Evolutionary conservation across 2,329 filamentous ascomycete species (phyloP).

Genomic region (Byssochlamys sp.): DNA sequence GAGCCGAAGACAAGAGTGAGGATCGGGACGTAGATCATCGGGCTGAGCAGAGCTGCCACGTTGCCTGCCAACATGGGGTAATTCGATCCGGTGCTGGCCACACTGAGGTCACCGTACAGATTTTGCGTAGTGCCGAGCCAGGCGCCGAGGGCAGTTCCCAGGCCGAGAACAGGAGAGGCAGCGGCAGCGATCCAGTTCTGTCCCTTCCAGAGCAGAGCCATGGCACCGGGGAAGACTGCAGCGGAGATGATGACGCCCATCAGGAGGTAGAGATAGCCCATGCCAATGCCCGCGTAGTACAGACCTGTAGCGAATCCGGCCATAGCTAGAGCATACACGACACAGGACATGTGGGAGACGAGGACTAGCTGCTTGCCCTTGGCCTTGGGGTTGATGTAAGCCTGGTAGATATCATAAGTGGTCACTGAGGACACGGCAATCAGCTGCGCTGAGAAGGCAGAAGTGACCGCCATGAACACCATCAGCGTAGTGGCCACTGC

Average conservation of each 20-base stretch:
- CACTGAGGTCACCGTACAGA: constrained; percentile 58
- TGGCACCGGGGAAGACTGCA: constrained; percentile 70
- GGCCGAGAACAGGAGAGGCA: constrained; percentile 59
- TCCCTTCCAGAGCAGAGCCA: constrained; percentile 70
- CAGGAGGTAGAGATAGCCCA: constrained; percentile 81
- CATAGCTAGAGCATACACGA: constrained; percentile 68
- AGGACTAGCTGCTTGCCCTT: constrained; percentile 68
- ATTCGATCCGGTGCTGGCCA: constrained; percentile 72
- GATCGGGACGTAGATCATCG: constrained; percentile 62
- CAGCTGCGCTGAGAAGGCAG: constrained; percentile 69
- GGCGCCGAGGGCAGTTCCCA: constrained; percentile 58
- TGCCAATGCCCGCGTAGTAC: constrained; percentile 63
- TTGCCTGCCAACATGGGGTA: constrained; percentile 82
- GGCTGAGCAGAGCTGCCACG: constrained; percentile 69
- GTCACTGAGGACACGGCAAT: constrained; percentile 82
- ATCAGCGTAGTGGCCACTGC: constrained; percentile 69
- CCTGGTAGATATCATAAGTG: constrained; percentile 82
- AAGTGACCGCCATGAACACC: constrained; percentile 84
- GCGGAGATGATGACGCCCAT: constrained; percentile 88
- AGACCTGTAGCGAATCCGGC: constrained; percentile 69
- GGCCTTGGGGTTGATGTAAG: constrained; percentile 70
- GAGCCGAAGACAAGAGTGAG: constrained; percentile 61
- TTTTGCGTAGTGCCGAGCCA: constrained; percentile 70
- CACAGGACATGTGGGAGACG: constrained; percentile 64
- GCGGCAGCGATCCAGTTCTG: constrained; percentile 69